Conservation (phyloP, 2,329 filamentous ascomycete species). For the Exophiala oligosperma region DNA sequence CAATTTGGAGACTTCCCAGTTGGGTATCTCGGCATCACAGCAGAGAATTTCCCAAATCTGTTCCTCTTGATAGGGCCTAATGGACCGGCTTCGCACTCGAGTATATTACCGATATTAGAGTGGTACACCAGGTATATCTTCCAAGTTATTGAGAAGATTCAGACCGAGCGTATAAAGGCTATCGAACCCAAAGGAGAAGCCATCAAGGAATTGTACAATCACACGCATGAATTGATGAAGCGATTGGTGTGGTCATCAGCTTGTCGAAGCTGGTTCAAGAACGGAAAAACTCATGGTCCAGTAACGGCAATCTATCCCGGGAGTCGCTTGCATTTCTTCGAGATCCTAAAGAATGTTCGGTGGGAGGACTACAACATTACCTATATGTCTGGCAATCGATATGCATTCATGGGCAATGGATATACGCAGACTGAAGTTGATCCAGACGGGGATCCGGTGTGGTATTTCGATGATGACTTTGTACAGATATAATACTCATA, state of each 20-base stretch:
- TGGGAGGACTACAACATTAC: slow-evolving; percentile 43
- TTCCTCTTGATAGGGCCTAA: slow-evolving; percentile 33
- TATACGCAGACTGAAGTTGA: slow-evolving; percentile 37
- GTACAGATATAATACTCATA: slow-evolving; percentile 12
- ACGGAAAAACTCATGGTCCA: slow-evolving; percentile 23
- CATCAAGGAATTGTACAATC: slow-evolving; percentile 38
- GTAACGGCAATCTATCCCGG: slow-evolving; percentile 27
- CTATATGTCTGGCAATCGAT: slow-evolving; percentile 39
- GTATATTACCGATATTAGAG: slow-evolving; percentile 31
- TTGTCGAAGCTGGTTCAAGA: slow-evolving; percentile 25
- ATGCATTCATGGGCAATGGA: slow-evolving; percentile 46
- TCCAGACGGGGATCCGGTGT: slow-evolving; percentile 20
- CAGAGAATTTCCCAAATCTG: slow-evolving; percentile 32
- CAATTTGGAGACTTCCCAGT: slow-evolving; percentile 27
- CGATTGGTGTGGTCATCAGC: slow-evolving; percentile 27
- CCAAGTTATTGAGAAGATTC: slow-evolving; percentile 32
- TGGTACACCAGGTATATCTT: slow-evolving; percentile 29
- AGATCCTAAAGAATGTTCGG: slow-evolving; percentile 36
- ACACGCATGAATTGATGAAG: slow-evolving; percentile 42
- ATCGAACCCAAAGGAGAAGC: slow-evolving; percentile 30
- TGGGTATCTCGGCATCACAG: slow-evolving; percentile 23
- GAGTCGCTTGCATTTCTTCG: slow-evolving; percentile 37
- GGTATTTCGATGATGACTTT: slow-evolving; percentile 23
- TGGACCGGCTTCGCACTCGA: slow-evolving; percentile 32
- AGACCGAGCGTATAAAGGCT: slow-evolving; percentile 27